Percentiles rank a stretch among this genome's conserved stretches.
Evolutionary conservation across 768 basidiomycete genomes (phyloP).

Genomic region (Pulveroboletus sp.): DNA sequence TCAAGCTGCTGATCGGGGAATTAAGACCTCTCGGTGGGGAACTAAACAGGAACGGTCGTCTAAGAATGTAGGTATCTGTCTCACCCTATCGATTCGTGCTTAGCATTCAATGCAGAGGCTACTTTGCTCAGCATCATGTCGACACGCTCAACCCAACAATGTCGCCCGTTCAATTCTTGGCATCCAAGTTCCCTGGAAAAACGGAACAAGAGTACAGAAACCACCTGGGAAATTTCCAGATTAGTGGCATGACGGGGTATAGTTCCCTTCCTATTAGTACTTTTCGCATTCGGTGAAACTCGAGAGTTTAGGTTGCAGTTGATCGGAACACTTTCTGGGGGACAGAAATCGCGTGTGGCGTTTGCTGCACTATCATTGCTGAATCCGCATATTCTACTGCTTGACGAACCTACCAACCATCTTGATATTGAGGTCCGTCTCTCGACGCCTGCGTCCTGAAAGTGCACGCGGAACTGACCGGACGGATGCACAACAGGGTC

Average conservation of each 20-base stretch:
- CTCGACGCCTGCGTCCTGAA: neutral
- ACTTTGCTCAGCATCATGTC: constrained; percentile 96
- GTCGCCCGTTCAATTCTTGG: constrained; percentile 93
- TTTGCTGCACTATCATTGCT: constrained; percentile 86
- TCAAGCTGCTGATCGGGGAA: constrained; percentile 60
- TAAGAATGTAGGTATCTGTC: constrained; percentile 67
- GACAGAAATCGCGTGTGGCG: constrained; percentile 94
- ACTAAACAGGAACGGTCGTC: constrained; percentile 85
- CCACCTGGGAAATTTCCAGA: constrained; percentile 97
- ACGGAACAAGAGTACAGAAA: constrained; percentile 93
- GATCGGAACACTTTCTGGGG: constrained; percentile 91
- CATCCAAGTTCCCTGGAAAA: constrained; percentile 88
- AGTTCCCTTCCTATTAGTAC: constrained; percentile 9
- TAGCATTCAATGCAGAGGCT: constrained; percentile 50
- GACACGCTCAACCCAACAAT: constrained; percentile 82
- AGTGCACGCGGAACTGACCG: no score
- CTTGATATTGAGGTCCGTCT: constrained; percentile 82
- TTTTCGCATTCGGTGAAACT: neutral
- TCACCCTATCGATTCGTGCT: constrained; percentile 2
- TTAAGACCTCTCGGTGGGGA: constrained; percentile 51
- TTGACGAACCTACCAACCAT: constrained; percentile 98
- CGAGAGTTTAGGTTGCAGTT: constrained; percentile 59
- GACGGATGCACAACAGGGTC: constrained; percentile 56
- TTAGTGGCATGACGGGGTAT: constrained; percentile 92
- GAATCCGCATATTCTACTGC: constrained; percentile 85